Evolutionary conservation across 176 grass and related monocot species (phyloP).

Genomic region (Avena insularis): DNA sequence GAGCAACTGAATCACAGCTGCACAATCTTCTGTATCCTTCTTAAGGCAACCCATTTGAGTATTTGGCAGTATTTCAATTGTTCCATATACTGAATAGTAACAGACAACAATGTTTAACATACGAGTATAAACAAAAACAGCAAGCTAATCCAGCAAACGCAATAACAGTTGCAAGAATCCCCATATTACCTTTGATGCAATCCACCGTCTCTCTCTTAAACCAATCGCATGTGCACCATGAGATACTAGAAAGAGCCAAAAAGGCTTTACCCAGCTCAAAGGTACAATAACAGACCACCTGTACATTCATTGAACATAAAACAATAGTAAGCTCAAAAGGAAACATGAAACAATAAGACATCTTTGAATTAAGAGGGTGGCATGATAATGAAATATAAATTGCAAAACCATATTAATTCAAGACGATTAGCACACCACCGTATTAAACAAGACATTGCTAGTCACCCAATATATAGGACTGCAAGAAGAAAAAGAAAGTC

Average conservation of each 20-base stretch:
- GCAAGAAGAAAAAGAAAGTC: not conserved
- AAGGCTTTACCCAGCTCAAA: conserved; percentile 80
- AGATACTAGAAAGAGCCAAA: conserved; percentile 81
- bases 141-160: conserved; percentile 29
- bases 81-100: conserved; percentile 17
- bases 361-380: conserved; percentile 16
- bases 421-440: conserved; percentile 18
- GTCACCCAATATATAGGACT: conserved; percentile 20
- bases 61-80: conserved; percentile 5
- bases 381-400: conserved; percentile 27
- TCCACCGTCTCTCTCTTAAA: conserved; percentile 84
- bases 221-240: conserved; percentile 71
- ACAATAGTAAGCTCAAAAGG: conserved; percentile 21
- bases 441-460: conserved; percentile 21
- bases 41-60: conserved; percentile 5
- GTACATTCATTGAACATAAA: conserved; percentile 36
- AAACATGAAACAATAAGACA: conserved; percentile 26
- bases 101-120: conserved; percentile 8
- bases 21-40: not conserved
- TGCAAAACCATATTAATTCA: not conserved
- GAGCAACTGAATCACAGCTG: conserved; percentile 1
- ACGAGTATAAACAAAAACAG: not conserved
- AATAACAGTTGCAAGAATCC: conserved; percentile 27
- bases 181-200: conserved; percentile 80
- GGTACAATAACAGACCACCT: conserved; percentile 95